These are phyloP conservation scores for Tremella mesenterica DNA, from an alignment of 768 basidiomycete species.

Conservation along the genomic window DNA sequence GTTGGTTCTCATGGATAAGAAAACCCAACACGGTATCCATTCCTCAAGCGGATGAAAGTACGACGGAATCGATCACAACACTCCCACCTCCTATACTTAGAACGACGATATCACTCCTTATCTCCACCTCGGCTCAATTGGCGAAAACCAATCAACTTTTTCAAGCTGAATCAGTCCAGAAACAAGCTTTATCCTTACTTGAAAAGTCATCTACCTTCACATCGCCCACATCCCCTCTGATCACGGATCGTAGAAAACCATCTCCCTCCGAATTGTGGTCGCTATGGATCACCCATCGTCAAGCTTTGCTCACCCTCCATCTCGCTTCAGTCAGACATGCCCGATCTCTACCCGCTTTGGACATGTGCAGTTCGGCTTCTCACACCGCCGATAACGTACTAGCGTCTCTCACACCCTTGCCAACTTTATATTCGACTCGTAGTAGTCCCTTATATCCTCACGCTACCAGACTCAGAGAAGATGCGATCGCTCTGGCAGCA, in stretches of 20 bases:
- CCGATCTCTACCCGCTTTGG: slow-evolving; percentile 7
- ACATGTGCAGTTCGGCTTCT: slow-evolving; percentile 8
- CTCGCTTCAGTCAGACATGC: slow-evolving; percentile 32
- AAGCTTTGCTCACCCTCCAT: slow-evolving; percentile 30
- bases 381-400: slow-evolving; percentile 6
- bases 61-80: not conserved
- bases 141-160: slow-evolving; percentile 18
- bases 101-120: slow-evolving; percentile 32
- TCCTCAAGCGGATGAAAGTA: not conserved
- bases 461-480: slow-evolving; percentile 25
- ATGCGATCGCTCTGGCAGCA: slow-evolving; percentile 29
- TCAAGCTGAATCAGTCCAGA: slow-evolving; percentile 22
- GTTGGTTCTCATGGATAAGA: slow-evolving; percentile 7
- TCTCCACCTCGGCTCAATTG: slow-evolving; percentile 28
- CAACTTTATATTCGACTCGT: slow-evolving; percentile 1
- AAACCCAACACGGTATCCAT: not conserved
- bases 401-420: slow-evolving; percentile 3
- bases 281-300: slow-evolving; percentile 30
- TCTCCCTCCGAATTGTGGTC: slow-evolving; percentile 23
- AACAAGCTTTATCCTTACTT: slow-evolving; percentile 21
- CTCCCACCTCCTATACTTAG: slow-evolving; percentile 27
- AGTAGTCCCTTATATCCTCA: slow-evolving; percentile 4
- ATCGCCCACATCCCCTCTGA: not conserved
- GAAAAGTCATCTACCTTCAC: not conserved
- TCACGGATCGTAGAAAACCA: no score